These are phyloP conservation scores for Cantharellus anzutake DNA, from an alignment of 768 basidiomycete genomes.

Conservation along the genomic window DNA sequence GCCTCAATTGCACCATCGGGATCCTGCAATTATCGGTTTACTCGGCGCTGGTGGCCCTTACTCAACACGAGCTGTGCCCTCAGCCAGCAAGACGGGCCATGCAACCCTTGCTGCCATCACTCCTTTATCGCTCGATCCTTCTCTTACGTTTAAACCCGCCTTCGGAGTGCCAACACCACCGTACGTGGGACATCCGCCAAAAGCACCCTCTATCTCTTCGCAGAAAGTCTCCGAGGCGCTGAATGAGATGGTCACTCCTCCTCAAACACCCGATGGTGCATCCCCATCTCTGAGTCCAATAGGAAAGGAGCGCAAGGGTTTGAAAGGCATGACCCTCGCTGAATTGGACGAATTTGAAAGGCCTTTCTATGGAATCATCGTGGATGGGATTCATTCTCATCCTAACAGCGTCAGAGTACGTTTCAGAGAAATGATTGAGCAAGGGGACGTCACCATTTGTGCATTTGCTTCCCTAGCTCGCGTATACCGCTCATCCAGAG, in stretches of 20 bases:
- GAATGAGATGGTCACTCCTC: slow-evolving; percentile 37
- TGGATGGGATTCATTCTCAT: slow-evolving; percentile 81
- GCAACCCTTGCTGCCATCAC: no score
- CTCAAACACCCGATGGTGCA: slow-evolving; percentile 25
- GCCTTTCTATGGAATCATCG: slow-evolving; percentile 79
- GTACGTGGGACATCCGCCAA: no score
- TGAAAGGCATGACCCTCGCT: slow-evolving; percentile 4
- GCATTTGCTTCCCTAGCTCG: slow-evolving; percentile 29
- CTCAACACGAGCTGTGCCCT: not conserved
- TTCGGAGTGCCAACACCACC: no score
- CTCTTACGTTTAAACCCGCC: no score
- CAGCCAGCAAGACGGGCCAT: no score
- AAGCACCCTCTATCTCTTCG: slow-evolving; percentile 8
- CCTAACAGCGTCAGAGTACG: slow-evolving; percentile 74
- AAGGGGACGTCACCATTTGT: not conserved
- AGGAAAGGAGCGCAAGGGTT: slow-evolving; percentile 17
- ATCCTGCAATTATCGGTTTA: slow-evolving; percentile 80
- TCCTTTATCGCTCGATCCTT: no score
- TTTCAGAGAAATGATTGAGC: slow-evolving; percentile 4
- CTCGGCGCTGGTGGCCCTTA: slow-evolving; percentile 32
- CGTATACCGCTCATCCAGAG: slow-evolving; percentile 65
- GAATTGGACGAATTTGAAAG: slow-evolving; percentile 26
- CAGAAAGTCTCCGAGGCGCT: slow-evolving; percentile 33
- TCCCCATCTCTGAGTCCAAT: not conserved
- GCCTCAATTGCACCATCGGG: slow-evolving; percentile 77